Base-by-base conservation (phyloP, 208 protist genomes). In the Wallacemonas collosoma region DNA sequence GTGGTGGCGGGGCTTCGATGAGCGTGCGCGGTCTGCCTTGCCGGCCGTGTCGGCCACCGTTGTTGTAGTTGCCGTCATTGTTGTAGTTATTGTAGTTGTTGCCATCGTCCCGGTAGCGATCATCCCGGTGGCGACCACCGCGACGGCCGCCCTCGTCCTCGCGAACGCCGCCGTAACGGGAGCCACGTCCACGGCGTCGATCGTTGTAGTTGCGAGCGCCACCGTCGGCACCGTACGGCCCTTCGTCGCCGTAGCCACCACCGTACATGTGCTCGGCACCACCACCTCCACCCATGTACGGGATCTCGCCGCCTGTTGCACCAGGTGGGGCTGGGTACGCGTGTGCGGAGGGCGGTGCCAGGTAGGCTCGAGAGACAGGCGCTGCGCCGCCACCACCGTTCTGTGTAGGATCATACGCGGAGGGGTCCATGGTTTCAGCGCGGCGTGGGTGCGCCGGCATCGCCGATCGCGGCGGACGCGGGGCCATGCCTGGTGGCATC, bases 401-500 rank as follows among this genome's bases (percentile, higher is more conserved):
- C 44, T 63, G 45, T 4, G 70, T 41, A 3, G 68, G 41, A 56
- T 67, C 60, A n/a, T 48, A 50, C 47, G 61, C 53, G 38, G 70
- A 51, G 12, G 43, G 48, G 35, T 54, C 48, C 44, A 61, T 7
- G 12, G 40, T 26, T 26, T 26, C 26, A 26, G 26, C 26, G 26
- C 26, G 26, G 26, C 26, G 26, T 26, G 26, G 26, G 26, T 26
- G 26, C 26, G 26, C 26, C 26, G 26, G 26, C 26, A 26, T 26
- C 26, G 26, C 26, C 26, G 26, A 26, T 26, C 26, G 26, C 26
- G 26, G 26, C 26, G 26, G 26, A 26, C 26, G 26, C 26, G 26
- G 26, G 63, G 55, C 40, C 68, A 87, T 82, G 7, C 81, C 82
- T 11, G 83, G 85, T 14, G 83, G 83, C 79, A 80, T 76, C 39